Conservation (phyloP, 1,139 yeast species). For the Zygosaccharomyces sapae region DNA sequence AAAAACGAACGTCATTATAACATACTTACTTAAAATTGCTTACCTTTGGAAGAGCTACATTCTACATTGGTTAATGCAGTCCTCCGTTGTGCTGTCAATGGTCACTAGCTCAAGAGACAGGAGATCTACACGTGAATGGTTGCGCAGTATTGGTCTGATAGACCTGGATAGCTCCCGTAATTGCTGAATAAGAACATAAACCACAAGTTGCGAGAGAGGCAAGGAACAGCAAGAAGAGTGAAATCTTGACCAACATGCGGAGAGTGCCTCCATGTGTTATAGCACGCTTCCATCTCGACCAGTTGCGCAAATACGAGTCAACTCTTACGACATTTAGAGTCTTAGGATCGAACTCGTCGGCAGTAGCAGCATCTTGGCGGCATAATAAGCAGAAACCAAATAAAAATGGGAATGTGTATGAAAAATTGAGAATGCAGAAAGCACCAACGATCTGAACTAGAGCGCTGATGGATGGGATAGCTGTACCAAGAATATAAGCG, state of each 20-base stretch:
- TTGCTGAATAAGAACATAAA: slow-evolving; percentile 16
- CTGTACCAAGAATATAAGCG: slow-evolving; percentile 47
- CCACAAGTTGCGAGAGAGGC: slow-evolving; percentile 18
- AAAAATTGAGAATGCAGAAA: slow-evolving; percentile 45
- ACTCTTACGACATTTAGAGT: slow-evolving; percentile 33
- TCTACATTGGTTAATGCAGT: not conserved
- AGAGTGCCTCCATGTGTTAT: slow-evolving; percentile 12
- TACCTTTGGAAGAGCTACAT: not conserved
- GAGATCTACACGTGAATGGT: slow-evolving; percentile 16
- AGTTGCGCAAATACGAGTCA: slow-evolving; percentile 31
- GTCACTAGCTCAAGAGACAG: slow-evolving; percentile 11
- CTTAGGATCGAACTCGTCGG: slow-evolving; percentile 36
- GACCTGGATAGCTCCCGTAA: slow-evolving; percentile 14
- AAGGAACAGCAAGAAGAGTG: slow-evolving; percentile 14
- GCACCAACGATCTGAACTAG: slow-evolving; percentile 51
- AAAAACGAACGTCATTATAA: not conserved
- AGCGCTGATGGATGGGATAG: slow-evolving; percentile 50
- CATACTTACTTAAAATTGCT: not conserved
- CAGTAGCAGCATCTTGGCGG: slow-evolving; percentile 38
- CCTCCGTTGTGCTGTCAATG: too few relatives aligned
- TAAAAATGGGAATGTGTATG: slow-evolving; percentile 45
- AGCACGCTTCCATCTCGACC: slow-evolving; percentile 19
- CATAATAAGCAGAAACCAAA: slow-evolving; percentile 38
- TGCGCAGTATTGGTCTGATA: slow-evolving; percentile 15
- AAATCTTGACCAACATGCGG: slow-evolving; percentile 8